These are phyloP conservation scores for Zymoseptoria brevis DNA, from an alignment of 2,329 filamentous ascomycete genomes.

Conservation along the genomic window DNA sequence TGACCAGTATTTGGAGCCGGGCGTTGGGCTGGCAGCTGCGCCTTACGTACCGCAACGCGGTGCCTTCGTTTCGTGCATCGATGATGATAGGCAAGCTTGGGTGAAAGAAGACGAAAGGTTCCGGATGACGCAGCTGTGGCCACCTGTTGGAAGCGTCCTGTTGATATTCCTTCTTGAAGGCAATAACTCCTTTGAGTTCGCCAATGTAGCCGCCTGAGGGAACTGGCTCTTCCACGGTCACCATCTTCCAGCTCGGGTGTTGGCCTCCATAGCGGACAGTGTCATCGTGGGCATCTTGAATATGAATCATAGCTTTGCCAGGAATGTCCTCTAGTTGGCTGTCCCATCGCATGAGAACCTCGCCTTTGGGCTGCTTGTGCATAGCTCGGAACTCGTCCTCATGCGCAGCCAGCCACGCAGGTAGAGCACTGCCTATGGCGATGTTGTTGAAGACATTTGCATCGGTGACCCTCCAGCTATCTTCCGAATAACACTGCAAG, in stretches of 20 bases:
- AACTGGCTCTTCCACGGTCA: conserved; percentile 49
- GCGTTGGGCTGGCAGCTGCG: conserved; percentile 88
- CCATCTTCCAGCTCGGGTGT: conserved; percentile 62
- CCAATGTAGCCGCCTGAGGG: conserved; percentile 50
- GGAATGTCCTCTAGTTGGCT: conserved; percentile 46
- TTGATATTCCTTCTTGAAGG: conserved; percentile 41
- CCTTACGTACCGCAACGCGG: conserved; percentile 76
- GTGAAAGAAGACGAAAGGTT: conserved; percentile 58
- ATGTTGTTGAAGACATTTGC: conserved; percentile 75
- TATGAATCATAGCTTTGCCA: conserved; percentile 44
- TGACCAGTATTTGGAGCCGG: conserved; percentile 77
- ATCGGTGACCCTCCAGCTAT: conserved; percentile 47
- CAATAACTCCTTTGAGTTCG: conserved; percentile 59
- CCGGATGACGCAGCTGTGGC: conserved; percentile 41
- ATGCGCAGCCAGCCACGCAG: conserved; percentile 69
- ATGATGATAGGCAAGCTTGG: conserved; percentile 84
- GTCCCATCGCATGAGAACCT: conserved; percentile 62
- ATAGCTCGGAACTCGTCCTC: conserved; percentile 39
- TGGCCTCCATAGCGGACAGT: conserved; percentile 45
- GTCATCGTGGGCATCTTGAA: conserved; percentile 46
- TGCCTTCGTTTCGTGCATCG: conserved; percentile 82
- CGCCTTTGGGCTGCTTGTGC: conserved; percentile 47
- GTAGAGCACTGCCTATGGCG: conserved; percentile 64
- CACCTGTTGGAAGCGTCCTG: conserved; percentile 40
- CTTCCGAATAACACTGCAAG: conserved; percentile 50